A percentile compares a stretch with the other conserved stretches of the same genome.
Conservation (phyloP, 176 grass and related monocot genomes). For the Chrysopogon serrulatus region DNA sequence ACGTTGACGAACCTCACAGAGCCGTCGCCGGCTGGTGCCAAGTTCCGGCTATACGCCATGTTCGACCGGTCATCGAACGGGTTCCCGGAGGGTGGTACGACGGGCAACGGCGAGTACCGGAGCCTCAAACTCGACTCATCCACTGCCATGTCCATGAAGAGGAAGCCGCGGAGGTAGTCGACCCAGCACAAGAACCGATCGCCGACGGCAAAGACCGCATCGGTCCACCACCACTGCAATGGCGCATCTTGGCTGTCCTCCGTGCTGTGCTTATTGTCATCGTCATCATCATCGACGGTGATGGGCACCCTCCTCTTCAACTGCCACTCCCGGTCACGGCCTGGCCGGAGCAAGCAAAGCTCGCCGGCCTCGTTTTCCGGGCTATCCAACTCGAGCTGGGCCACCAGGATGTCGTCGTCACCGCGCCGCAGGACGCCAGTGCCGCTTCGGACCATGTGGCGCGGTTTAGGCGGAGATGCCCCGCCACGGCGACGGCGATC, state of each 20-base stretch:
- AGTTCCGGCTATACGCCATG: too few relatives aligned
- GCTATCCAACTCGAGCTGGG: background rate
- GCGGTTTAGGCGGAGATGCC: background rate
- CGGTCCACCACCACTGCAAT: rapidly evolving
- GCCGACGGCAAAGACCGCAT: background rate
- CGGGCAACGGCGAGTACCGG: background rate
- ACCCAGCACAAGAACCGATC: background rate
- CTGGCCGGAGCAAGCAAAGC: background rate
- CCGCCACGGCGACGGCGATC: too few relatives aligned
- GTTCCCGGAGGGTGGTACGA: too few relatives aligned
- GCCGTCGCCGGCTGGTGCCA: too few relatives aligned
- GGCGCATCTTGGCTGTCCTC: background rate
- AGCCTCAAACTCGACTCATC: background rate
- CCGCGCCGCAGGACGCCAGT: background rate
- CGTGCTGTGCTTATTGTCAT: background rate
- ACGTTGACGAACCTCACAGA: background rate
- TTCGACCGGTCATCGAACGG: too few relatives aligned
- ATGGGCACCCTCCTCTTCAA: background rate
- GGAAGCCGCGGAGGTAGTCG: background rate
- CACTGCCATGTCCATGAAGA: background rate
- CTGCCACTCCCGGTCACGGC: background rate
- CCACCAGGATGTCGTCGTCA: background rate
- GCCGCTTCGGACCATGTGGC: background rate
- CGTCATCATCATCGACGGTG: too few relatives aligned
- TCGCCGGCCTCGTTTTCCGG: background rate